Evolutionary conservation across 805 yeast species (phyloP), one percentile per base, ranked within the genome.

Genomic region (Cyberlindnera americana): DNA sequence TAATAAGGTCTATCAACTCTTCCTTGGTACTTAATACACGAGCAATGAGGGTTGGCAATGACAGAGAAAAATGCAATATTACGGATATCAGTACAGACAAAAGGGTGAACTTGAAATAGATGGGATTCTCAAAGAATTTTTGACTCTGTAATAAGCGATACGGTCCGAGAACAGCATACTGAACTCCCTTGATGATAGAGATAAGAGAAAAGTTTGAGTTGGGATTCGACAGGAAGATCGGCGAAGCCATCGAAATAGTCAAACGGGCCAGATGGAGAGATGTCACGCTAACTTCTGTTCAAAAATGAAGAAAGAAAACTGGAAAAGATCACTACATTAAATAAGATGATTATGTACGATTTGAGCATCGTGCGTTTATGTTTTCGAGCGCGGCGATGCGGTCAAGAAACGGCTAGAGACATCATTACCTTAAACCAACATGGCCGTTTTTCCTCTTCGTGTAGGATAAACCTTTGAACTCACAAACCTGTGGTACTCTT

Each of bases 161-260:
- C 2, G 40, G 33, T 3, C 53, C 53, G 10, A 51, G 22, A 3
- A 50, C 2, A 2, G 55, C 55, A 29, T 45, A 29, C 15, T 45
- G 50, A 6, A 22, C 23, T 3, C 56, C 56, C 23, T 49, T 47
- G 2, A 47, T 17, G 3, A 50, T 22, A 5, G 56, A 38, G 6
- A 33, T 29, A 6, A 38, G 17, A 0, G 54, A 42, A 18, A 50
- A 38, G 21, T 41, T 46, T 1, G 48, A 31, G 19, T 39, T 49
- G 15, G 52, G 50, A 9, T 39, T 34, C 8, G 54, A 50, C 11
- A 43, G 26, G 25, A 50, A 49, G 2, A 50, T 41, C 4, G 54
- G 54, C 14, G 54, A 50, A 2, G 52, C 50, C 54, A 49, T 49
- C 9, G 14, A n/a, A 8, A 22, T 8, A 22, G 11, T 22, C 8